Conservation (phyloP, 768 basidiomycete genomes). For the Boletellus sp. region DNA sequence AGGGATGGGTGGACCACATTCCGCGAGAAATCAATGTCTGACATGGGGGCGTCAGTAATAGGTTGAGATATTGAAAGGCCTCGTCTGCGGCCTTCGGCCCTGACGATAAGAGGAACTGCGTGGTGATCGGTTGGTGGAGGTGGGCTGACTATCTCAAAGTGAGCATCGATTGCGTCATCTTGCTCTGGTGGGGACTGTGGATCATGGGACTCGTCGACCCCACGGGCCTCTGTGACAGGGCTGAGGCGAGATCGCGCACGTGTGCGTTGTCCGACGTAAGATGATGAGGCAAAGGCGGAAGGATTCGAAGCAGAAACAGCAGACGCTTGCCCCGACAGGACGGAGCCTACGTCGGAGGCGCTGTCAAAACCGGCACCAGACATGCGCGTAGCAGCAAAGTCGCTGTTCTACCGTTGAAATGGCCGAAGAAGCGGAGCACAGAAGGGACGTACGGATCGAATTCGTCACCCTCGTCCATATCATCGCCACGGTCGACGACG, state of each 20-base stretch:
- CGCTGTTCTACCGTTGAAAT: slow-evolving; percentile 37
- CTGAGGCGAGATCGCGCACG: slow-evolving; percentile 51
- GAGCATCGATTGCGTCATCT: slow-evolving; percentile 35
- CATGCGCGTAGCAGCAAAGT: slow-evolving; percentile 62
- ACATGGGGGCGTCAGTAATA: slow-evolving; percentile 10
- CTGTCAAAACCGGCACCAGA: slow-evolving; percentile 52
- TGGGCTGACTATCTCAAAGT: slow-evolving; percentile 57
- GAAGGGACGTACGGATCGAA: slow-evolving; percentile 67
- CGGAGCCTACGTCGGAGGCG: slow-evolving; percentile 59
- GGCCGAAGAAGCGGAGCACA: neutral
- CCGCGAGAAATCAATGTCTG: slow-evolving; percentile 47
- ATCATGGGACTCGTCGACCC: slow-evolving; percentile 28
- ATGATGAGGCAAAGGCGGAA: slow-evolving; percentile 48
- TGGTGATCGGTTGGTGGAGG: slow-evolving; percentile 23
- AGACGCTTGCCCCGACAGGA: slow-evolving; percentile 51
- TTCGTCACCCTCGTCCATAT: slow-evolving; percentile 65
- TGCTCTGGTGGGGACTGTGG: slow-evolving; percentile 19
- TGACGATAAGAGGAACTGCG: slow-evolving; percentile 18
- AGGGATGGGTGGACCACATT: slow-evolving; percentile 43
- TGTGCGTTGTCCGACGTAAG: slow-evolving; percentile 34
- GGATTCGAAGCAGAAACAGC: slow-evolving; percentile 52
- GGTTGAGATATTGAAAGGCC: slow-evolving; percentile 28
- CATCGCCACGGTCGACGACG: slow-evolving; percentile 43
- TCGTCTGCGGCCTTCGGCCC: slow-evolving; percentile 27
- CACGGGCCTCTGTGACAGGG: slow-evolving; percentile 56